phyloP scores from a whole-genome alignment of 1,284 basidiomycete species.

The Trametes sp. region DNA sequence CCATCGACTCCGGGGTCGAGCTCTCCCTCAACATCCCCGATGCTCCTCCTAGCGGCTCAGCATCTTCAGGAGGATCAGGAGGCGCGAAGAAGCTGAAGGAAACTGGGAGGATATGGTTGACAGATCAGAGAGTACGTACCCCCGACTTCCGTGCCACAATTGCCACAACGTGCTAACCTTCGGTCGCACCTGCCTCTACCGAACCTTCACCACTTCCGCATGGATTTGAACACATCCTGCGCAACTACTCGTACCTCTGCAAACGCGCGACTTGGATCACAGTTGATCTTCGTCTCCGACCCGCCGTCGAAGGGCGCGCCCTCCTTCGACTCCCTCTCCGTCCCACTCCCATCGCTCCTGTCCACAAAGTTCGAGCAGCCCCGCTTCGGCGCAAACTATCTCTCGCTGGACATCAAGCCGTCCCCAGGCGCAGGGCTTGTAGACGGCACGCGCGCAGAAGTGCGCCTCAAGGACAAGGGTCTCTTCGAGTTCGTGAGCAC shows the following conservation, averaged over 20 bases:
- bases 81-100: slow-evolving; percentile 66
- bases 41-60: slow-evolving; percentile 49
- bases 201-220: not conserved
- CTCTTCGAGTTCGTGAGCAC: slow-evolving; percentile 77
- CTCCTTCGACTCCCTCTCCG: slow-evolving; percentile 55
- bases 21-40: slow-evolving; percentile 65
- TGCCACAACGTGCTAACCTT: slow-evolving; percentile 10
- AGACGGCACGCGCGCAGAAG: slow-evolving; percentile 67
- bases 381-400: slow-evolving; percentile 71
- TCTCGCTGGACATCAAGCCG: slow-evolving; percentile 71
- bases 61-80: slow-evolving; percentile 57
- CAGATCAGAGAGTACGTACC: slow-evolving; percentile 71
- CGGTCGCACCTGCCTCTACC: not conserved
- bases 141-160: not conserved
- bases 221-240: not conserved
- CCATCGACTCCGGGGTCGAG: slow-evolving; percentile 64
- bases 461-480: slow-evolving; percentile 62
- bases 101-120: slow-evolving; percentile 65
- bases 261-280: slow-evolving; percentile 13
- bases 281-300: slow-evolving; percentile 72
- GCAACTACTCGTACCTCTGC: not conserved
- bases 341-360: slow-evolving; percentile 70
- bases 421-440: slow-evolving; percentile 69
- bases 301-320: slow-evolving; percentile 42
- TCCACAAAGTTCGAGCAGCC: slow-evolving; percentile 80